phyloP scores from a whole-genome alignment of 306 rosid species.

The Vachellia collinsii region DNA sequence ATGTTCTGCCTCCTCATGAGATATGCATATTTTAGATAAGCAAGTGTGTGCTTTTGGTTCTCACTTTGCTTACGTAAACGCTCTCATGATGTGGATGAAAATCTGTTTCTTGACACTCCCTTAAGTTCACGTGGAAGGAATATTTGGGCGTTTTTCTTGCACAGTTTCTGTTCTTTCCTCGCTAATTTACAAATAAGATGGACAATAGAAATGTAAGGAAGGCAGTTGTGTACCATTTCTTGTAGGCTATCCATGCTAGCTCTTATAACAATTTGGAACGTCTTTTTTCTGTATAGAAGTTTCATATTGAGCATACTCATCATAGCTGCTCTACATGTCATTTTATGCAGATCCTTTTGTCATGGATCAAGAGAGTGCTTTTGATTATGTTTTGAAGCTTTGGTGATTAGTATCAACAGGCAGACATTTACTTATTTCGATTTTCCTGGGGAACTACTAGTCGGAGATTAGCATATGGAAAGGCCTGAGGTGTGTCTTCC shows the following conservation, averaged over 20 bases:
- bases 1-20: neutral
- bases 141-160: neutral
- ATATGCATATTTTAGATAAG: neutral
- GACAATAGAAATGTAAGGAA: constrained; percentile 3
- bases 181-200: neutral
- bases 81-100: neutral
- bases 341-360: neutral
- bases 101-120: neutral
- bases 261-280: too few relatives aligned
- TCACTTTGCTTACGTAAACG: neutral
- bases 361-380: constrained; percentile 9
- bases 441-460: constrained; percentile 33
- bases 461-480: neutral
- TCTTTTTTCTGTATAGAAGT: too few relatives aligned
- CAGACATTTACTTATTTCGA: neutral
- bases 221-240: neutral
- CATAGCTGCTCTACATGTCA: neutral
- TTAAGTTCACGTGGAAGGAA: neutral
- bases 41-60: neutral
- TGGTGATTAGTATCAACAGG: constrained; percentile 7
- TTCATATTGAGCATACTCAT: neutral
- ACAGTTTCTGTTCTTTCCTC: neutral
- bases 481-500: neutral
- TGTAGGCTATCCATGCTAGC: too few relatives aligned
- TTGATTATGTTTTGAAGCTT: neutral